Evolutionary conservation across 371 early-diverging fungal genomes (phyloP).

Genomic region (Actinomortierella ambigua): DNA sequence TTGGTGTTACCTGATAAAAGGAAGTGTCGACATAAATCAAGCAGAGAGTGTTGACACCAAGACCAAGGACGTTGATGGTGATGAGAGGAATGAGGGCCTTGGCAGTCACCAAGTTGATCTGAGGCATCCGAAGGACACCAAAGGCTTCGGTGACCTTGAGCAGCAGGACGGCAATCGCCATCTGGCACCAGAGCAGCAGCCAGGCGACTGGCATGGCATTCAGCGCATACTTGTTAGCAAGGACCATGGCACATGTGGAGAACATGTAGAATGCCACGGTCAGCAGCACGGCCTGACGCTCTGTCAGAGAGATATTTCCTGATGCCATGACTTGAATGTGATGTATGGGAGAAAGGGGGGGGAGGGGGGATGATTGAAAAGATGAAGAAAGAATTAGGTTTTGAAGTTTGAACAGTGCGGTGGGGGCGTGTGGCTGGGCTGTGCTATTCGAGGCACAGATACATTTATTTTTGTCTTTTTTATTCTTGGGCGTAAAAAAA

Average conservation of each 20-base stretch:
- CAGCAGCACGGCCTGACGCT: constrained; percentile 21
- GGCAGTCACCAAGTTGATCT: constrained; percentile 30
- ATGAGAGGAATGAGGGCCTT: constrained; percentile 45
- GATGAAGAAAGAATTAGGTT: not conserved
- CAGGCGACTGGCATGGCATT: constrained; percentile 47
- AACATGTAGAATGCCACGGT: constrained; percentile 53
- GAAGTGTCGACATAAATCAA: constrained; percentile 52
- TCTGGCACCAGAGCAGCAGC: constrained; percentile 54
- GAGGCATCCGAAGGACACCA: constrained; percentile 45
- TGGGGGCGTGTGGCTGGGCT: too few species aligned
- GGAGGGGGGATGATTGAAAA: not conserved
- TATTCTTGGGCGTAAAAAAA: too few species aligned
- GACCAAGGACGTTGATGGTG: constrained; percentile 49
- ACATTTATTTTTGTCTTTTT: too few species aligned
- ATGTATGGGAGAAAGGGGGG: not conserved
- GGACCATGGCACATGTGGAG: constrained; percentile 52
- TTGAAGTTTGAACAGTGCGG: too few species aligned
- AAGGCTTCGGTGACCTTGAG: constrained; percentile 26
- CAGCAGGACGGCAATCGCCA: constrained; percentile 52
- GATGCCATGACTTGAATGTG: constrained; percentile 7
- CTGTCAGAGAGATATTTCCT: constrained; percentile 9
- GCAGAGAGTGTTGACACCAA: constrained; percentile 50
- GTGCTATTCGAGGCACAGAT: too few species aligned
- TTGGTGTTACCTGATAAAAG: constrained; percentile 48
- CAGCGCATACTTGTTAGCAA: constrained; percentile 56